Evolutionary conservation across 306 rosid genomes (phyloP), one percentile per base, ranked within the genome.

Genomic region (Vigna hirtella): DNA sequence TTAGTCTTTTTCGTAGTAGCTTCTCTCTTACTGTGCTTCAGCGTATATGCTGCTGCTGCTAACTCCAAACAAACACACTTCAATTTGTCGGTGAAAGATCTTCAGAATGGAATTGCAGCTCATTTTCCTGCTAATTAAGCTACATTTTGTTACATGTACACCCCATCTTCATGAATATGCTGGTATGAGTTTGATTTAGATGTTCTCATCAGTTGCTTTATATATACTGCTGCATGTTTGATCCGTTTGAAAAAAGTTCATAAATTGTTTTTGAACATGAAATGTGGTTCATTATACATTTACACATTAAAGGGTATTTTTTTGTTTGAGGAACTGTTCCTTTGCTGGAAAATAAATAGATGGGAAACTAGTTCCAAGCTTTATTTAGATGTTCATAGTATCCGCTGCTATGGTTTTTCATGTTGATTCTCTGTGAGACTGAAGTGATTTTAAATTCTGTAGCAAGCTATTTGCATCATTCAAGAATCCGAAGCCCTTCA

Each of bases 151-250:
- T 67, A 26, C 74, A 74, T 36, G 81, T 70, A 79, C 49, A 51
- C 61, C 69, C 20, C 76, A 82, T 45, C 66, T 82, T 79, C 83
- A 72, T 81, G 84, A 77, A 88, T 85, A 87, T 84, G 86, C 86
- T 90, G 98, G 98, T 93, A 90, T 81, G 74, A 28, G 82, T 48
- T 79, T 74, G 67, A 3, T 68, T 77, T 30, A 42, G 15, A 47
- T 77, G 76, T 64, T 64, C 11, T 38, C 2, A 70, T 30, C 2
- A 70, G 69, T 77, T 67, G 2, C 28, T 53, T 77, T 76, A 66
- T 14, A 17, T 26, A 26, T 1, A 4, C 75, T 65, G 38, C 6
- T 7, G 15, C 43, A 16, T 63, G 69, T 36, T 16, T 63, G 69
- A 63, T 63, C 30, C 70, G 36, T 36, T 66, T 66, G 4, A 11